Base-by-base conservation (phyloP, 2,329 filamentous ascomycete genomes). In the Coniochaeta sp. region DNA sequence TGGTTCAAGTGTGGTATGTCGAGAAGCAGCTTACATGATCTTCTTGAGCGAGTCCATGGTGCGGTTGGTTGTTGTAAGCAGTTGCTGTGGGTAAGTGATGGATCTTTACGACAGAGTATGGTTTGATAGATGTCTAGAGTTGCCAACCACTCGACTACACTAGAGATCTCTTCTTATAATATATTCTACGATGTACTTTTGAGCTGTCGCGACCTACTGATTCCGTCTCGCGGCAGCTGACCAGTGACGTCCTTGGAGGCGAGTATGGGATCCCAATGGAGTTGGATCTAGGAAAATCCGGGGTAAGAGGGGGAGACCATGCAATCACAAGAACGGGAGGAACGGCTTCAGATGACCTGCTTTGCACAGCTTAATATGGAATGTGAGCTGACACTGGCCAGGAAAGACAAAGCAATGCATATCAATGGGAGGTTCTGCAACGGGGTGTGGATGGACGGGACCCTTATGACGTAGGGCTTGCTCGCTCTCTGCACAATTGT, bases 31-130 rank as follows among this genome's bases (percentile, higher is more conserved):
- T 22, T 33, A 58, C 57, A 63, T 59, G 47, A 60, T 58, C 9
- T 64, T 62, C 24, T 62, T 64, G 56, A 64, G 44, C 24, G 59
- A 24, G 6, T 62, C 61, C 62, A 64, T 64, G 31, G 12, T 62
- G 19, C 12, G 43, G 2, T 16, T 28, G 12, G 47, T 28, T 47
- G 43, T 47, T 22, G 43, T 24, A 24, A 22, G 19, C 12, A 6
- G n/a, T 2, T 47, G 6, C 6, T 22, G n/a, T 14, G 19, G 22
- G 19, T 11, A 31, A 9, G 28, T 31, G 5, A 31, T 9, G 28
- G 28, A 31, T 47, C n/a, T 12, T 47, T 12, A 24, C 11, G 6
- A 52, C 17, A 17, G 26, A 52, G 7, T 52, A 6, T 17, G 2
- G 47, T n/a, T 26, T 52, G 26, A n/a, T 28, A 9, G 24, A 28